Conservation (phyloP, 2,329 filamentous ascomycete genomes). For the Ophioceras dolichostomum region DNA sequence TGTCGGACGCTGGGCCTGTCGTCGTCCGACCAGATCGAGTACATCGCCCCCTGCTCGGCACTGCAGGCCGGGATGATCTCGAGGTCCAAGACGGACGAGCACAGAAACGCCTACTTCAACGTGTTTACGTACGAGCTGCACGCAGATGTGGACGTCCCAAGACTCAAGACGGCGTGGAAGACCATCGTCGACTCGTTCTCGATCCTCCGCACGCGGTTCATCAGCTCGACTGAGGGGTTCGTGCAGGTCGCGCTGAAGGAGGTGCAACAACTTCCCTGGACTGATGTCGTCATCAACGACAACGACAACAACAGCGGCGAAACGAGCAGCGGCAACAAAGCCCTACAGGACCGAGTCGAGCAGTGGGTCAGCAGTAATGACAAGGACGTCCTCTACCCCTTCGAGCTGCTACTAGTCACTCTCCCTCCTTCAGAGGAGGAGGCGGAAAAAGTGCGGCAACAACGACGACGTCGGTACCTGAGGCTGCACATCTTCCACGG, state of each 20-base stretch:
- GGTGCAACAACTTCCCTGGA: slow-evolving; percentile 27
- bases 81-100: slow-evolving; percentile 37
- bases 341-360: neutral
- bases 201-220: slow-evolving; percentile 62
- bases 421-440: no score
- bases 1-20: slow-evolving; percentile 39
- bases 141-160: slow-evolving; percentile 25
- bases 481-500: slow-evolving; percentile 69
- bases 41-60: slow-evolving; percentile 70
- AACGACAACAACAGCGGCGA: neutral
- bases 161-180: slow-evolving; percentile 46
- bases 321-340: neutral
- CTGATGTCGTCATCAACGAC: slow-evolving; percentile 18
- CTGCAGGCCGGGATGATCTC: slow-evolving; percentile 81
- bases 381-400: slow-evolving; percentile 32
- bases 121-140: slow-evolving; percentile 51
- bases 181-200: slow-evolving; percentile 37
- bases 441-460: no score
- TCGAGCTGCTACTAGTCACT: slow-evolving; percentile 34
- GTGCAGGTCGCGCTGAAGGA: slow-evolving; percentile 55
- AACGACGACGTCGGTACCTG: no score
- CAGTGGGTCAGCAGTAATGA: slow-evolving; percentile 44
- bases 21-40: slow-evolving; percentile 45
- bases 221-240: slow-evolving; percentile 61
- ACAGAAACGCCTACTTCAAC: slow-evolving; percentile 56